Conservation (phyloP, 192 early-diverging fungal species). For the Dispira parvispora region DNA sequence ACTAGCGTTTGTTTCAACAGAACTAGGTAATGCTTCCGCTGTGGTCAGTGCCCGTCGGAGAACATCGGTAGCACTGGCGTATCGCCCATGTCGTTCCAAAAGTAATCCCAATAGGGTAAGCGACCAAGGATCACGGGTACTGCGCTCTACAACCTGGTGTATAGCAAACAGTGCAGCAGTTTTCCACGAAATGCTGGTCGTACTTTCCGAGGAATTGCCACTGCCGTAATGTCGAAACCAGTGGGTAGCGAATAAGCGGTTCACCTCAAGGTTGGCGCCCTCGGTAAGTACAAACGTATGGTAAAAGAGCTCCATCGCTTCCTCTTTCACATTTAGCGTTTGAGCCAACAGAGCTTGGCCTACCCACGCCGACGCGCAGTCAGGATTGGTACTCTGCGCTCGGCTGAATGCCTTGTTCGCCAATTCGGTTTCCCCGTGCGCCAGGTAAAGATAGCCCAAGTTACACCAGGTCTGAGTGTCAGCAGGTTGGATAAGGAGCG, state of each 20-base stretch:
- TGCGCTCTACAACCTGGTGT: conserved; percentile 45
- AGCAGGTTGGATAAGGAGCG: conserved; percentile 44
- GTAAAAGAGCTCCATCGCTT: conserved; percentile 50
- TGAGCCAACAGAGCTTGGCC: conserved; percentile 73
- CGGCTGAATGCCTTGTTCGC: conserved; percentile 51
- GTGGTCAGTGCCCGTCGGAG: conserved; percentile 29
- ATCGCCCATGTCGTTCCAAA: conserved; percentile 52
- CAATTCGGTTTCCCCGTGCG: conserved; percentile 48
- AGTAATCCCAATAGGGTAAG: conserved; percentile 60
- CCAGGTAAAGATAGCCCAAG: conserved; percentile 65
- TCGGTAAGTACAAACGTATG: conserved; percentile 58
- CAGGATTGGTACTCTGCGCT: conserved; percentile 62
- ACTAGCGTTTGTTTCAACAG: neutral
- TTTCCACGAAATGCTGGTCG: neutral
- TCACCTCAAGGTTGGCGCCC: conserved; percentile 19
- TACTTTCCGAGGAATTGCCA: neutral
- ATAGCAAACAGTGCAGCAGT: conserved; percentile 33
- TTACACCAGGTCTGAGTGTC: conserved; percentile 57
- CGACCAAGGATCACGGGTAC: conserved; percentile 31
- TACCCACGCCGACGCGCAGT: conserved; percentile 58
- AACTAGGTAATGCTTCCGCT: neutral
- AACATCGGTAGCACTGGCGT: conserved; percentile 43
- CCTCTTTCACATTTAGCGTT: conserved; percentile 25
- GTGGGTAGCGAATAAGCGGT: conserved; percentile 16
- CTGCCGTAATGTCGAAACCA: conserved; percentile 10